Percentiles rank a stretch among this genome's conserved stretches.
These are phyloP conservation scores for Prunus persica DNA, from an alignment of 306 rosid species.

Conservation along the genomic window DNA sequence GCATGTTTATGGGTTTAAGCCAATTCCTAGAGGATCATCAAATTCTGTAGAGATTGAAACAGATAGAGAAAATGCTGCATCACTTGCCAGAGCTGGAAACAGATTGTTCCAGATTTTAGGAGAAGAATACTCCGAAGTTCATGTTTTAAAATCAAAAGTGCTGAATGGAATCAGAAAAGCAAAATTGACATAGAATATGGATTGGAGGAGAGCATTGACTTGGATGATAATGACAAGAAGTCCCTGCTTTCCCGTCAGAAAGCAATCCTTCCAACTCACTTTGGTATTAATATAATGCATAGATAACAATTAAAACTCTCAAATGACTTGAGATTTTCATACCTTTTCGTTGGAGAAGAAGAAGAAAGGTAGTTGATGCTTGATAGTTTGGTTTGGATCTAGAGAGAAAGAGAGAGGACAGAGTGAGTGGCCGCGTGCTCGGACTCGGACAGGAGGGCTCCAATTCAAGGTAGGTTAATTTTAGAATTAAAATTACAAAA, in stretches of 20 bases:
- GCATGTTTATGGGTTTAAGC: constrained; percentile 62
- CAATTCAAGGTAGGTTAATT: no score
- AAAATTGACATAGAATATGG: constrained; percentile 24
- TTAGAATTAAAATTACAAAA: no score
- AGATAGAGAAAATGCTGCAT: constrained; percentile 74
- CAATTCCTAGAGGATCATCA: constrained; percentile 56
- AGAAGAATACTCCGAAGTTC: constrained; percentile 22
- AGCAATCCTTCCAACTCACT: no score
- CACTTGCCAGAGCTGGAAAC: constrained; percentile 58
- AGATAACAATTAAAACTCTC: no score
- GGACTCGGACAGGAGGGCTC: no score
- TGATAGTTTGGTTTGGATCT: no score
- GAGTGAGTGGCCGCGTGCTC: no score
- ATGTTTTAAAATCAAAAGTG: constrained; percentile 23
- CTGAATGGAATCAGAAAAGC: constrained; percentile 19
- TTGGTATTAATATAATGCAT: no score
- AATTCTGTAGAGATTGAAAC: constrained; percentile 46
- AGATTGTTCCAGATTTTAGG: constrained; percentile 1
- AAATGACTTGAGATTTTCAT: no score
- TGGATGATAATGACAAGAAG: constrained; percentile 45
- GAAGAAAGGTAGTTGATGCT: no score
- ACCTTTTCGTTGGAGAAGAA: no score
- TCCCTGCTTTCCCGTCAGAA: constrained; percentile 31
- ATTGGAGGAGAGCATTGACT: constrained; percentile 21
- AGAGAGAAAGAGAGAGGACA: no score